Evolutionary conservation across 257 asterid species (phyloP), one percentile per base, ranked within the genome.

Genomic region (Buddleja alternifolia): DNA sequence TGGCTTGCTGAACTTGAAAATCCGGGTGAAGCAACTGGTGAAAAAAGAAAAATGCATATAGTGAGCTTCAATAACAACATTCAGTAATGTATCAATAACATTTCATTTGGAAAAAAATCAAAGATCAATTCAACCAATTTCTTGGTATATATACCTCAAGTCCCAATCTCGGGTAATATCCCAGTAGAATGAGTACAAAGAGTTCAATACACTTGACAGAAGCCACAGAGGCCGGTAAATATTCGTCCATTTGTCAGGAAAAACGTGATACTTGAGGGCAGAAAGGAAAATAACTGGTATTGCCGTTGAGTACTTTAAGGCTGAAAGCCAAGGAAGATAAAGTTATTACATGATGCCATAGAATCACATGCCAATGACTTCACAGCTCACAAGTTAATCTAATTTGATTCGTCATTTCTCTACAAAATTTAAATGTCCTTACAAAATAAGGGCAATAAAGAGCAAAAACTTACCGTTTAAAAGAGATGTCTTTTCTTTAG

Each of bases 81-180:
- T 54, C n/a, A n/a, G n/a, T n/a, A n/a, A n/a, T 50, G 54, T n/a
- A 67, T 47, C 16, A 12, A 56, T 44, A n/a, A 20, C 16, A 8
- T 54, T 17, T 71, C 57, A 6, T 29, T 29, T 54, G 41, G 14
- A 73, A 64, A n/a, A n/a, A n/a, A 54, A 41, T 42, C 41, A 52
- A 42, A 63, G 29, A 55, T 8, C 12, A 46, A 34, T 8, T 40
- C 20, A n/a, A 58, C 19, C 36, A 55, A 45, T 24, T 25, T 34
- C 11, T 14, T 59, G 24, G 46, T 19, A 32, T 12, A 32, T 78
- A 59, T 83, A 91, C 99, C 97, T 89, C 81, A 94, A 75, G 83
- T 94, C 99, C 99, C 99, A 94, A 65, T 91, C 99, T 50, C 97
- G 80, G 24, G 88, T 84, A 20, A 94, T 76, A 72, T 94, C 99